phyloP scores from a whole-genome alignment of 2,329 filamentous ascomycete genomes.

The Akanthomyces dipterigenus region DNA sequence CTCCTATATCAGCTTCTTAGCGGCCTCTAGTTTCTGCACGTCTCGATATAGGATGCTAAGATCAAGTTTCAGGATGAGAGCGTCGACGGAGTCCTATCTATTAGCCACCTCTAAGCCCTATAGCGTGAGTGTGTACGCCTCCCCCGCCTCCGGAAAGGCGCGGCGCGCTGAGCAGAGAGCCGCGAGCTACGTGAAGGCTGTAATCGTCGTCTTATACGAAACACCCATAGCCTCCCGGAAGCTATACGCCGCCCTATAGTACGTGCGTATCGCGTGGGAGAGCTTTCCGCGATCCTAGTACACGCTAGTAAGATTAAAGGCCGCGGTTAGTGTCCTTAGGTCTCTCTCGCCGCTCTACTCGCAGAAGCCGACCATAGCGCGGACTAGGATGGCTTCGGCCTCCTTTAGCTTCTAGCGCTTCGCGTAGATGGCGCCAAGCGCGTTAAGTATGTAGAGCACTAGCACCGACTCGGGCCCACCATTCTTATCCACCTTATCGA shows the following conservation, averaged over 20 bases:
- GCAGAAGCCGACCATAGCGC: background rate
- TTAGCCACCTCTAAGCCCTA: background rate
- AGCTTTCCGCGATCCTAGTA: background rate
- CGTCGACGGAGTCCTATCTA: background rate
- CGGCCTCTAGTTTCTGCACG: background rate
- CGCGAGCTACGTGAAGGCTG: background rate
- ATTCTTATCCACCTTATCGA: background rate
- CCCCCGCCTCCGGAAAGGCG: background rate
- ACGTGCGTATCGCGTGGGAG: background rate
- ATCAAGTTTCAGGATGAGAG: background rate
- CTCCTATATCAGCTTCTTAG: background rate
- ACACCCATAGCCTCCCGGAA: background rate
- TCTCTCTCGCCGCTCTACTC: background rate
- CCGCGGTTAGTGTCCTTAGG: background rate
- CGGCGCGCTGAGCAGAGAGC: background rate
- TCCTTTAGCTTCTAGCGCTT: background rate
- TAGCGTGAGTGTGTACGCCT: background rate
- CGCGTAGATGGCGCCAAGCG: background rate
- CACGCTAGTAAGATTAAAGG: background rate
- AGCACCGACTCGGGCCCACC: background rate
- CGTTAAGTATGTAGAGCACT: background rate
- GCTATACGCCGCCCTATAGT: background rate
- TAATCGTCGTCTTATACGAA: background rate
- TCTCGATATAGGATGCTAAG: background rate
- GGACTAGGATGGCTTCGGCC: background rate